phyloP scores from a whole-genome alignment of 148 eudicot species.

The Heliosperma pusillum region DNA sequence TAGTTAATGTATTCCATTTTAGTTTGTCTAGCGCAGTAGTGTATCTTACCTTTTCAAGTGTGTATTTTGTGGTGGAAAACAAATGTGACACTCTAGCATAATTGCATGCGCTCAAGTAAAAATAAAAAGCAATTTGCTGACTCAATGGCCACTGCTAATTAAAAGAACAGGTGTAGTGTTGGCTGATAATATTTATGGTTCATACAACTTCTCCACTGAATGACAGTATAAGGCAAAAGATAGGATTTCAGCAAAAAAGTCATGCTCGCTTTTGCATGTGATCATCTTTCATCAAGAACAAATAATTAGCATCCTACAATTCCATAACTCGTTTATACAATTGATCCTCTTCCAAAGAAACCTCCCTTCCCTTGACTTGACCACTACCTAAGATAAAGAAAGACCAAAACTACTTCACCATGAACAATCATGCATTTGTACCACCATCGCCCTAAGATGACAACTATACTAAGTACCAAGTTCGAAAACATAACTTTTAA shows the following conservation, averaged over 20 bases:
- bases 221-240: not conserved
- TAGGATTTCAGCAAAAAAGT: not conserved
- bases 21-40: not conserved
- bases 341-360: too few relatives aligned
- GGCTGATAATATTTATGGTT: not conserved
- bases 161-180: not conserved
- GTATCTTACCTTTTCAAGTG: not conserved
- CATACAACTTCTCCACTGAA: not conserved
- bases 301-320: not conserved
- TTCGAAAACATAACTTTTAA: too few relatives aligned
- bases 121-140: not conserved
- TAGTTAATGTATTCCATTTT: not conserved
- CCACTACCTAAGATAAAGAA: too few relatives aligned
- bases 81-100: not conserved
- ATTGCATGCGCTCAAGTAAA: not conserved
- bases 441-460: not conserved
- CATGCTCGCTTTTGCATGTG: too few relatives aligned
- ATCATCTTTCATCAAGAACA: too few relatives aligned
- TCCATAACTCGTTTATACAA: not conserved
- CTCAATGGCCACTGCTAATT: not conserved
- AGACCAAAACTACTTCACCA: not conserved
- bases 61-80: not conserved
- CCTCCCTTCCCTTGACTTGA: too few relatives aligned
- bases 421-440: not conserved
- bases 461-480: not conserved